These are phyloP conservation scores for Teratosphaeria gauchensis DNA, from an alignment of 2,329 filamentous ascomycete genomes.

Conservation along the genomic window DNA sequence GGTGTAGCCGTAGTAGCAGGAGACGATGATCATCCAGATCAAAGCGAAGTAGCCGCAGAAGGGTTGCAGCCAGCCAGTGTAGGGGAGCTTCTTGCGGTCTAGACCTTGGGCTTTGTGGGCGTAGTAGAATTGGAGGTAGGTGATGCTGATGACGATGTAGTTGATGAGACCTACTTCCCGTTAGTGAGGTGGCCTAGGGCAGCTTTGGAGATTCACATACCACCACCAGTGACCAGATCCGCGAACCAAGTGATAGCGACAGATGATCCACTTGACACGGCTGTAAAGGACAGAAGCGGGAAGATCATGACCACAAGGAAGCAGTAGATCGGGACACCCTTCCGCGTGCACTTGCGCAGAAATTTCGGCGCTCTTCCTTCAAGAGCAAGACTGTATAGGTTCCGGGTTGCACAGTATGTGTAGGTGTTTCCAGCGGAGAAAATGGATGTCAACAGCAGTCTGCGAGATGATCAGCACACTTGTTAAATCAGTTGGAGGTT, in stretches of 20 bases:
- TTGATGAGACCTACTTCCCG: conserved; percentile 2
- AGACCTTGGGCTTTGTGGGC: conserved; percentile 43
- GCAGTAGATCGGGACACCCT: conserved; percentile 53
- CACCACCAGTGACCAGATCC: conserved; percentile 48
- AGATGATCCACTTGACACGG: conserved; percentile 21
- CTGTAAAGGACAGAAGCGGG: conserved; percentile 26
- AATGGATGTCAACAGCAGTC: conserved; percentile 34
- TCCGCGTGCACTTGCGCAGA: conserved; percentile 49
- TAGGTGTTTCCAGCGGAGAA: conserved; percentile 49
- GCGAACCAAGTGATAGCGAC: conserved; percentile 33
- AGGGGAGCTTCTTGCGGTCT: conserved; percentile 46
- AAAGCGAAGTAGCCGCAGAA: conserved; percentile 39
- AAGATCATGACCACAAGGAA: conserved; percentile 40
- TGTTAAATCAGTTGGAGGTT: background rate
- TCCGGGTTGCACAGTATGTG: conserved; percentile 45
- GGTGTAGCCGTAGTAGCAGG: conserved; percentile 48
- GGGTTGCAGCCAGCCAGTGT: conserved; percentile 47
- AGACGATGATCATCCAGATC: conserved; percentile 23
- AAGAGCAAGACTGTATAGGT: conserved; percentile 43
- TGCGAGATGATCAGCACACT: background rate
- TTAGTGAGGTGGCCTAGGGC: background rate
- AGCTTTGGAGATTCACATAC: conserved; percentile 10
- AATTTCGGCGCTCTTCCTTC: conserved; percentile 45
- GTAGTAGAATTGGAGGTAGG: conserved; percentile 50
- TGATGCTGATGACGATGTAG: conserved; percentile 46